Evolutionary conservation across 2,329 filamentous ascomycete species (phyloP).

Genomic region (Cladosporium velox): DNA sequence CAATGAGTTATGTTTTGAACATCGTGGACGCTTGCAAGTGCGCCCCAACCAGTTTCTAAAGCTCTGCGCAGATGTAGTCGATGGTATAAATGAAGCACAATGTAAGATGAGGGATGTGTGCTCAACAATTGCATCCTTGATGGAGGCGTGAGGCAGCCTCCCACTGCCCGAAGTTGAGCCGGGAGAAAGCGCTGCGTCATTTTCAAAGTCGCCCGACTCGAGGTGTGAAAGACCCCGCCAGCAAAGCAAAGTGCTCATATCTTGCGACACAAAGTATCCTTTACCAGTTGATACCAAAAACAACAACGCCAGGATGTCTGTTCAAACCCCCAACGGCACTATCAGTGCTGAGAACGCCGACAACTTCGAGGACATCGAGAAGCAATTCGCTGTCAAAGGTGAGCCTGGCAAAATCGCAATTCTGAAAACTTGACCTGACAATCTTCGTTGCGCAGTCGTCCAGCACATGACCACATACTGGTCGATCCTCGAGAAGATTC

Average conservation of each 20-base stretch:
- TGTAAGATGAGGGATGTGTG: neutral
- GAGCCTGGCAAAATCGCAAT: slow-evolving; percentile 22
- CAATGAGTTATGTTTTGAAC: neutral
- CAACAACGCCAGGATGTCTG: slow-evolving; percentile 12
- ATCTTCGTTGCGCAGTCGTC: slow-evolving; percentile 59
- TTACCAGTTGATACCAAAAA: neutral
- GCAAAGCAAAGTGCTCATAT: slow-evolving; percentile 8
- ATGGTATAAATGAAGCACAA: neutral
- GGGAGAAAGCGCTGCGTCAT: slow-evolving; percentile 11
- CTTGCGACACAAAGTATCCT: neutral
- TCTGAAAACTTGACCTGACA: slow-evolving; percentile 5
- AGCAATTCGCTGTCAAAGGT: slow-evolving; percentile 98
- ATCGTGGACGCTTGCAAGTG: neutral
- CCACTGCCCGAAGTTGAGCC: neutral
- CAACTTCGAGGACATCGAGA: slow-evolving; percentile 77
- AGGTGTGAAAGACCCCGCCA: neutral
- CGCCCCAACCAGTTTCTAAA: neutral
- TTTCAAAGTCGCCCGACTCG: slow-evolving; percentile 8
- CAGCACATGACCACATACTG: slow-evolving; percentile 98
- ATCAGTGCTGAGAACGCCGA: slow-evolving; percentile 61
- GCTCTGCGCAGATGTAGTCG: neutral
- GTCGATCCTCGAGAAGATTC: slow-evolving; percentile 88
- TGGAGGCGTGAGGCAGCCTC: neutral
- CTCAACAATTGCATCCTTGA: neutral
- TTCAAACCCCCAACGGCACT: slow-evolving; percentile 12